Base-by-base conservation (phyloP, 495 filamentous ascomycete genomes). In the Letharia columbiana region DNA sequence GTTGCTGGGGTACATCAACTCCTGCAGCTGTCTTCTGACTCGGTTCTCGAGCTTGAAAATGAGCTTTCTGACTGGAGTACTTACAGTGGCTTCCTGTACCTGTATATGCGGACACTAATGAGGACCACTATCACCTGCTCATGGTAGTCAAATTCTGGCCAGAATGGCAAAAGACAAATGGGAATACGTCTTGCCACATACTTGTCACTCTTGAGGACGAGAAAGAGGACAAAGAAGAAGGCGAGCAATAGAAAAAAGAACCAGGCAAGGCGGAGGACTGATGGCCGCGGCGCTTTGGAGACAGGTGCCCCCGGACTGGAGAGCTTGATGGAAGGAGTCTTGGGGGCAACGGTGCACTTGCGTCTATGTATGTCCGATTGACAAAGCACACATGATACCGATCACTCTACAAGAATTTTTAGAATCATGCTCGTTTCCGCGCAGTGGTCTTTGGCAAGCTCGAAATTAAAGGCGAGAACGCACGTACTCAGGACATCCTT, bases 161-260 rank as follows among this genome's bases (percentile, higher is more conserved):
- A n/a, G 44, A 37, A 50, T 40, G 61, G 44, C 61, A 62, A 13
- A 50, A 62, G 33, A 35, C 41, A n/a, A 50, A 23, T 50, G 42
- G 18, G 11, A 35, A 62, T 6, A 4, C 41, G 20, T 39, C 31
- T 5, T 62, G 44, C 42, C 41, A 50, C 42, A 20, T 39, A 47
- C 15, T 49, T n/a, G 61, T 42, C 42, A 50, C 35, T 33, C 42
- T 49, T 11, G 61, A 62, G n/a, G 61, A 54, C 12, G 23, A 33
- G 50, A 17, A 54, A n/a, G 31, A 23, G 18, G 54, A 18, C 15
- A 57, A 57, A 10, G 31, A 12, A 35, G 1, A 39, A 37, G 33
- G 33, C 13, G 15, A 37, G 33, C 1, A 15, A 37, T 2, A 57
- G 31, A 12, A 17, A 17, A 28, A 33, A 17, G 17, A 1, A 6